Conservation (phyloP, 176 grass and related monocot species). For the Oryza glumipatula region DNA sequence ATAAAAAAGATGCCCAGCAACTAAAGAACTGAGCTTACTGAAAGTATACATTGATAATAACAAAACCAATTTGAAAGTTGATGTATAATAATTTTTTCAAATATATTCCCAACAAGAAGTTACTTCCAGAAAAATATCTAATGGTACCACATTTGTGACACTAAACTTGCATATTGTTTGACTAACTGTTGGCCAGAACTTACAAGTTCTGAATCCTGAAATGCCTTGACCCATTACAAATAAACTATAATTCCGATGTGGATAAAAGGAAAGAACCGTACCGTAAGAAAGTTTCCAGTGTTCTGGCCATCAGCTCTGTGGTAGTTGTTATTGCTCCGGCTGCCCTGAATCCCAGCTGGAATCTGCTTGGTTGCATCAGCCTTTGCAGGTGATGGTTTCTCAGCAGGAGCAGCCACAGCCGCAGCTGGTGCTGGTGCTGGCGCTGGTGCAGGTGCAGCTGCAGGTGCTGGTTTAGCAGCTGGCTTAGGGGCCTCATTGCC, state of each 20-base stretch:
- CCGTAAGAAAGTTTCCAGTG: constrained; percentile 81
- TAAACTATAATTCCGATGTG: neutral
- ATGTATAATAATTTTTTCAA: neutral
- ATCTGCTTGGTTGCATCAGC: constrained; percentile 56
- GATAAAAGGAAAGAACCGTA: constrained; percentile 28
- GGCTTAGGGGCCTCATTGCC: constrained; percentile 48
- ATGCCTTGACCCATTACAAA: neutral
- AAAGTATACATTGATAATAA: neutral
- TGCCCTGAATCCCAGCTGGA: constrained; percentile 68
- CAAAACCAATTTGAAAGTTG: neutral
- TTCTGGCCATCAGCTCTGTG: constrained; percentile 74
- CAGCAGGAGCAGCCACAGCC: constrained; percentile 41
- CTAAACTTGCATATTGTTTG: neutral
- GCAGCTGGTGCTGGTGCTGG: neutral
- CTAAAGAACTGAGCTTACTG: neutral
- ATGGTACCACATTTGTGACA: neutral
- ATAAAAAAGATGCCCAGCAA: neutral
- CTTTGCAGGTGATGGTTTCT: constrained; percentile 39
- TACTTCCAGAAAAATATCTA: neutral
- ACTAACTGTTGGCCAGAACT: neutral
- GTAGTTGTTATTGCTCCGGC: constrained; percentile 74
- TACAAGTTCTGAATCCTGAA: neutral
- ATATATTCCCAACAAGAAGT: neutral
- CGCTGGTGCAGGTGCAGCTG: constrained; percentile 1
- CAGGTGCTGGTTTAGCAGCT: constrained; percentile 23